Base-by-base conservation (phyloP, 805 yeast species). In the Monosporozyma aerobia region DNA sequence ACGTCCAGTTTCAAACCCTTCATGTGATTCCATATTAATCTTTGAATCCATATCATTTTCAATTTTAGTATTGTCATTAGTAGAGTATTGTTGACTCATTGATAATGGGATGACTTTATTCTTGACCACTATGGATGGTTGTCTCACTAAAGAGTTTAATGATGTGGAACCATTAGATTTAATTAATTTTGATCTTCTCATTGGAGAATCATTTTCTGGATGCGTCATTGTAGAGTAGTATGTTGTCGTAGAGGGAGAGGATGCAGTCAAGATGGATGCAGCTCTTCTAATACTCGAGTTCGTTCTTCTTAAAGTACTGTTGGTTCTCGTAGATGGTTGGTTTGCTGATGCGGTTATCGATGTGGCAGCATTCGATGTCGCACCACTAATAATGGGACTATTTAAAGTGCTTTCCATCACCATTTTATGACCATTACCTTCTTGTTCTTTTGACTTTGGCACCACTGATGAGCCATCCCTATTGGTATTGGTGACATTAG, bases 221-320 rank as follows among this genome's bases (percentile, higher is more conserved):
- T 10, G 51, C 8, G 19, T 55, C 27, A 40, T 50, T 52, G 30
- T 46, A 51, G 53, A 23, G 11, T 29, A 45, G 23, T 51, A 30
- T 7, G 49, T 25, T n/a, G 40, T 37, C 4, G 49, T 53, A 10
- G 49, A 51, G 6, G 57, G 55, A 8, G 53, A 16, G 4, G 62
- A 53, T 2, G 64, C 52, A 10, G 63, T 64, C 32, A 68, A 58
- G 1, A 60, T 62, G 1, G 72, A 69, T 4, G 70, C 71, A 10
- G 72, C 72, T 52, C 72, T 60, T 54, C 65, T 67, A 22, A 69
- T 68, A 6, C 70, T 66, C 0, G 72, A 69, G 7, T 67, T 64
- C 0, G 71, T 66, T 35, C 72, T 61, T 54, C 70, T 61, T 44
- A 69, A 53, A 14, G 53, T 51, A 30, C 46, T 19, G 69, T 25